phyloP scores from a whole-genome alignment of 768 basidiomycete species.

The Suillus subaureus region DNA sequence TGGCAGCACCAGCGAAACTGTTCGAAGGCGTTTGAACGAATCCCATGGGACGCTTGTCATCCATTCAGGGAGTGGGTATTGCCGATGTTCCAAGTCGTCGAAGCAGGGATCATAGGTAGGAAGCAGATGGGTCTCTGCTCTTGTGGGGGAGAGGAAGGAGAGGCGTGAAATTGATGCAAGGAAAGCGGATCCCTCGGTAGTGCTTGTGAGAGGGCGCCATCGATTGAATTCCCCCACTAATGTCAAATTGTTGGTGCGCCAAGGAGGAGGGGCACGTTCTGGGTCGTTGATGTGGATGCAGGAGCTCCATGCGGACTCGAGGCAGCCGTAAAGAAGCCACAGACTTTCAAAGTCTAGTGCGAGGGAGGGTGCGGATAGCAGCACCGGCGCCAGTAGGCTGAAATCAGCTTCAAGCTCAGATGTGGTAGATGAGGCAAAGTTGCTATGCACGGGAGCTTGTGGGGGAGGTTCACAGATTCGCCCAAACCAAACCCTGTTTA shows the following conservation, averaged over 20 bases:
- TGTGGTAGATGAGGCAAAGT: slow-evolving; percentile 11
- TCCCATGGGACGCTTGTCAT: slow-evolving; percentile 34
- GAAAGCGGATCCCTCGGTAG: slow-evolving; percentile 34
- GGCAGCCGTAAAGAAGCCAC: slow-evolving; percentile 38
- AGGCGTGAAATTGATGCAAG: slow-evolving; percentile 41
- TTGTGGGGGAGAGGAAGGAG: slow-evolving; percentile 24
- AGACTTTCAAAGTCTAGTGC: slow-evolving; percentile 36
- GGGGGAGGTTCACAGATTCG: slow-evolving; percentile 31
- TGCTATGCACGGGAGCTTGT: neutral
- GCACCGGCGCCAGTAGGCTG: slow-evolving; percentile 13
- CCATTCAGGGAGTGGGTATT: slow-evolving; percentile 20
- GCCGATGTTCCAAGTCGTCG: neutral
- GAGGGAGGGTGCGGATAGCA: slow-evolving; percentile 19
- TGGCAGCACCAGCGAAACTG: neutral
- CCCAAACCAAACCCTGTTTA: slow-evolving; percentile 40
- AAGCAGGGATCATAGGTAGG: neutral
- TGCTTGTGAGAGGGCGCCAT: slow-evolving; percentile 40
- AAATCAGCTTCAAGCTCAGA: slow-evolving; percentile 24
- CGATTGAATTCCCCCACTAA: slow-evolving; percentile 30
- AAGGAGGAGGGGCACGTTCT: slow-evolving; percentile 20
- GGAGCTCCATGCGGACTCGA: slow-evolving; percentile 18
- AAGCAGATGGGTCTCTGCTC: neutral
- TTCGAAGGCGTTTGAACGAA: slow-evolving; percentile 30
- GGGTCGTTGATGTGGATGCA: slow-evolving; percentile 1
- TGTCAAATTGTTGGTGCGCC: slow-evolving; percentile 23